phyloP scores from a whole-genome alignment of 768 basidiomycete species.

The Tulasnella sp. region DNA sequence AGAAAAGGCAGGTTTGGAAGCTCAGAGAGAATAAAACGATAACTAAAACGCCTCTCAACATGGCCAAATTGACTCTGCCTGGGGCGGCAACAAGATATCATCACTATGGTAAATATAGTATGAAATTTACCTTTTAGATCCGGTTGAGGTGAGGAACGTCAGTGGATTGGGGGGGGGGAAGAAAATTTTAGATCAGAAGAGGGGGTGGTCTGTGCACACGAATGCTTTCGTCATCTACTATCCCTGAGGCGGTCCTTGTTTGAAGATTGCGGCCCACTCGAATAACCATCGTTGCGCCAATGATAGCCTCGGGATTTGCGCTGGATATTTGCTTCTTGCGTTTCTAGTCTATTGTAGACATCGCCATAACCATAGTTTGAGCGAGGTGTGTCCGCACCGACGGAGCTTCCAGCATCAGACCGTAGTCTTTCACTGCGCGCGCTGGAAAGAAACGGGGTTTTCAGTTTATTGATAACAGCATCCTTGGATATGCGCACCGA shows the following conservation, averaged over 20 bases:
- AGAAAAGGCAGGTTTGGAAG: background rate
- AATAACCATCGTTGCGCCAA: background rate
- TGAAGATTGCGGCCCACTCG: too few species aligned
- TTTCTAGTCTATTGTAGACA: slow-evolving; percentile 29
- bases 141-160: background rate
- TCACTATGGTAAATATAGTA: background rate
- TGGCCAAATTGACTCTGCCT: slow-evolving; percentile 10
- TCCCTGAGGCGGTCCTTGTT: background rate
- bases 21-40: background rate
- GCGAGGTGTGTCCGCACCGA: slow-evolving; percentile 23
- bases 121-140: background rate
- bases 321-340: slow-evolving; percentile 18
- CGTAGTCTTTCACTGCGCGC: slow-evolving; percentile 3
- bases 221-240: background rate
- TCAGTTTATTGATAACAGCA: background rate
- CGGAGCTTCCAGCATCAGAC: background rate
- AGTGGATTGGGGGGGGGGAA: background rate
- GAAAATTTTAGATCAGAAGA: background rate
- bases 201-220: background rate
- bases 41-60: slow-evolving; percentile 9
- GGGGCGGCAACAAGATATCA: slow-evolving; percentile 17
- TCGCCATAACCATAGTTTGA: slow-evolving; percentile 10
- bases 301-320: background rate
- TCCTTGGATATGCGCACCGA: background rate
- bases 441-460: background rate